Evolutionary conservation across 2,329 filamentous ascomycete genomes (phyloP).

Genomic region (Fusarium circinatum): DNA sequence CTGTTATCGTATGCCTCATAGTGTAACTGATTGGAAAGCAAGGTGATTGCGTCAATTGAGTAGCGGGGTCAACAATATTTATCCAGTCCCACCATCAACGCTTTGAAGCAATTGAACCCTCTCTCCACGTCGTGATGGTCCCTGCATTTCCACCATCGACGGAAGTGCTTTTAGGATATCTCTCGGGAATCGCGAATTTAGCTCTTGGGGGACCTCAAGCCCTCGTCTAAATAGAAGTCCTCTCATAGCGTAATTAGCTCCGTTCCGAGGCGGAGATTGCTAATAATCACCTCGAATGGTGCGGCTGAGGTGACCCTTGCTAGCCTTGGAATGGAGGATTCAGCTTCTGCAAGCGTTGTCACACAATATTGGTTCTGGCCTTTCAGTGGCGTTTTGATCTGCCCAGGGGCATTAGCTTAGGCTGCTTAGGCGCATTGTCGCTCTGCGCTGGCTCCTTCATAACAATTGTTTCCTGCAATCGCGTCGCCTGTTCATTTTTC

Average conservation of each 20-base stretch:
- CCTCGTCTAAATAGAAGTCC: too few species aligned
- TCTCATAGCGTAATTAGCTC: neutral
- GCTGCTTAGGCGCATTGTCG: neutral
- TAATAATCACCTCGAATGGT: neutral
- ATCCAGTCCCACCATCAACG: neutral
- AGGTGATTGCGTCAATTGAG: neutral
- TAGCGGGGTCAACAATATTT: neutral
- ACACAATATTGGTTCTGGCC: neutral
- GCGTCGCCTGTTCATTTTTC: neutral
- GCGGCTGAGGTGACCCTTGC: neutral
- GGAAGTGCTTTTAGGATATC: too few species aligned
- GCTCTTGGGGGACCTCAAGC: too few species aligned
- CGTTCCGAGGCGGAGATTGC: neutral
- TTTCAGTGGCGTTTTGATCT: neutral
- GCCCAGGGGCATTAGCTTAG: neutral
- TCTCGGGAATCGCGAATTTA: too few species aligned
- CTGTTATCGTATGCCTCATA: neutral
- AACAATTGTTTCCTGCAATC: neutral
- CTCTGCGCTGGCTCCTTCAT: neutral
- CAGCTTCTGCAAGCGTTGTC: neutral
- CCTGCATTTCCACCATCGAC: neutral
- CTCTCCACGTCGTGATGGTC: neutral
- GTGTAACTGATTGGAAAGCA: accelerated
- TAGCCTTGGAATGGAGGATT: neutral
- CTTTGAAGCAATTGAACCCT: neutral